Evolutionary conservation across 352 stramenopile species (phyloP), one percentile per base, ranked within the genome.

Genomic region (Aphanomyces astaci): DNA sequence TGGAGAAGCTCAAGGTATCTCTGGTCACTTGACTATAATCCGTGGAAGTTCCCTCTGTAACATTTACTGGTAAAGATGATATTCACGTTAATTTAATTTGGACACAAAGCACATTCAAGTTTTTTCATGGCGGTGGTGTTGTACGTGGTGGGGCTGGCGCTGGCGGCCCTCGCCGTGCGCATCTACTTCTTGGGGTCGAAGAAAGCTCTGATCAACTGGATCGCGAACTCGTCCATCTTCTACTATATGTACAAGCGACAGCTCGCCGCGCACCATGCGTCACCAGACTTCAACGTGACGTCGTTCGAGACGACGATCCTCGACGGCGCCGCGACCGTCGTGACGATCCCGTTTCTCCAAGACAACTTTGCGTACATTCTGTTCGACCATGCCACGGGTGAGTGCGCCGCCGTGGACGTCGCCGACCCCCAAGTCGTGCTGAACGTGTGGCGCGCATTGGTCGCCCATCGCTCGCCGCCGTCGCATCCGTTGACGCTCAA

Each of bases 341-440:
- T 93, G 13, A 76, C 79, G 10, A 77, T 96, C 15, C 86, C 90
- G 39, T 83, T 97, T 49, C 76, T 97, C 49, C 79, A 77, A 2
- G 92, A 98, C 78, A 98, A 98, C 75, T 97, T 96, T 73, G 78
- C 86, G 40, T 97, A 97, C 72, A 73, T 97, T 45, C 71, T 94
- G 27, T 87, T 94, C 32, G 84, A 94, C 56, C 25, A 48, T 68
- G 84, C 64, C 28, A 73, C 64, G 82, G 80, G 75, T 25, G 77
- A 88, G 52, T 87, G 88, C 2, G 89, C 87, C 10, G 86, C 84
- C 57, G 76, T 98, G 51, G 92, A 98, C 71, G 88, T 90, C 0
- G 91, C 93, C 9, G 87, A 97, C 39, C 79, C 89, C 9, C 55
- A 84, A 52, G 88, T 87, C 65, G 82, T 97, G 11, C 77, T 89